Percentiles rank a stretch among this genome's conserved stretches.
phyloP scores from a whole-genome alignment of 169 alveolate species.

The Babesia gibsoni region DNA sequence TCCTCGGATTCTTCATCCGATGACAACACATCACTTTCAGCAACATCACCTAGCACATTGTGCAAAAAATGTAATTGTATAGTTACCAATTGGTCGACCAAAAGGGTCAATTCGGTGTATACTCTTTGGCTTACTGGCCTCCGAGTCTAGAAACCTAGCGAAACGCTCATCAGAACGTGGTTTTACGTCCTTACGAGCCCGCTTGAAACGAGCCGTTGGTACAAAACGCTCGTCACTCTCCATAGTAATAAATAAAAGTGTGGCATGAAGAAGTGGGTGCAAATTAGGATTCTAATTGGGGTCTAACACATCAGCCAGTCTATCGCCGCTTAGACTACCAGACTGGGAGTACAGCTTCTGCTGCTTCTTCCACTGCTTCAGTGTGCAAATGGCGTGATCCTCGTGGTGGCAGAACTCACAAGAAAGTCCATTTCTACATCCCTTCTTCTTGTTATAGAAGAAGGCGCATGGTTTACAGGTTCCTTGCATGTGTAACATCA shows the following conservation, averaged over 20 bases:
- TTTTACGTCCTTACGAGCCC: slow-evolving; percentile 13
- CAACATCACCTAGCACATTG: slow-evolving; percentile 15
- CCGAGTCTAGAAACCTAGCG: slow-evolving; percentile 34
- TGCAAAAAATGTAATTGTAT: not conserved
- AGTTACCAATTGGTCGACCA: slow-evolving; percentile 64
- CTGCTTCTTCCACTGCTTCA: slow-evolving; percentile 79
- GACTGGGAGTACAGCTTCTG: slow-evolving; percentile 56
- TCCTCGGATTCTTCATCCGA: slow-evolving; percentile 55
- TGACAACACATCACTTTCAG: slow-evolving; percentile 31
- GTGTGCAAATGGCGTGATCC: slow-evolving; percentile 71
- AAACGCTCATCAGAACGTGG: slow-evolving; percentile 45
- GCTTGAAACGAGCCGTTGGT: slow-evolving; percentile 55
- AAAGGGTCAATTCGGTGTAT: slow-evolving; percentile 60
- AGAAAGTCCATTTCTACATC: slow-evolving; percentile 74
- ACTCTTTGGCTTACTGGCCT: slow-evolving; percentile 8
- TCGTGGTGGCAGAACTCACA: slow-evolving; percentile 79
- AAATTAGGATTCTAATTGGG: slow-evolving; percentile 1
- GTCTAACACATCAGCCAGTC: not conserved
- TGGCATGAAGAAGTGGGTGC: not conserved
- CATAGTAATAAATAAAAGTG: slow-evolving; percentile 8
- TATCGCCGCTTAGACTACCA: slow-evolving; percentile 15
- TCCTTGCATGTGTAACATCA: slow-evolving; percentile 69
- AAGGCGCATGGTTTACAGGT: slow-evolving; percentile 81
- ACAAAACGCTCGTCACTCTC: slow-evolving; percentile 46
- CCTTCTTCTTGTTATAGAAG: slow-evolving; percentile 75